Evolutionary conservation across 192 early-diverging fungal species (phyloP), one percentile per base, ranked within the genome.

Genomic region (Dissophora globulifera): DNA sequence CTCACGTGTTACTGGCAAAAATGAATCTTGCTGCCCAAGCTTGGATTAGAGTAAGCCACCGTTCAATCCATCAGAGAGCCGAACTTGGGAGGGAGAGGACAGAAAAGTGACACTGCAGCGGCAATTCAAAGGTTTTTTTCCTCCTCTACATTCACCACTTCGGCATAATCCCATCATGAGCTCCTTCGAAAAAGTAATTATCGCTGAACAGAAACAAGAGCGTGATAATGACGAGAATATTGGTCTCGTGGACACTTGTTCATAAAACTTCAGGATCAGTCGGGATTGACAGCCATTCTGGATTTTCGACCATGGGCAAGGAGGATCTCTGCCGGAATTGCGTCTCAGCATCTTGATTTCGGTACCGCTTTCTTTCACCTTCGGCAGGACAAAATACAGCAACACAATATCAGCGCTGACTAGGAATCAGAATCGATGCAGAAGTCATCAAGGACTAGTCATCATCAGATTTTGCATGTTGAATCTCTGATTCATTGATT

Each of bases 91-190:
- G 49, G 48, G 43, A 62, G 50, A 41, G 25, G 1, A 10, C 54
- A 53, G 58, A 62, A 71, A 71, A 71, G 51, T 30, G 38, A 22
- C 10, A 26, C 27, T 27, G 17, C 32, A 8, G 48, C 54, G 43
- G 60, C 69, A 71, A 62, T 50, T 71, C 55, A 45, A 49, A 41
- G 45, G 52, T 38, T 67, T 74, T 72, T 65, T 62, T 76, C 72
- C 72, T 76, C 72, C 72, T 76, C 72, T 76, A 76, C 65, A 64
- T 64, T 71, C 61, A 68, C 71, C 72, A 67, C 72, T 66, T 76
- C 53, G 69, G 69, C 69, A 71, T 71, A 71, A 56, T 71, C 59
- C 62, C 50, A 76, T 50, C 72, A 76, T 76, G 72, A 76, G 72
- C 72, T 76, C 72, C 43, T 76, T 76, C 58, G 72, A 76, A 76